Evolutionary conservation across 2,329 filamentous ascomycete genomes (phyloP).

Genomic region (Fusarium clavum): DNA sequence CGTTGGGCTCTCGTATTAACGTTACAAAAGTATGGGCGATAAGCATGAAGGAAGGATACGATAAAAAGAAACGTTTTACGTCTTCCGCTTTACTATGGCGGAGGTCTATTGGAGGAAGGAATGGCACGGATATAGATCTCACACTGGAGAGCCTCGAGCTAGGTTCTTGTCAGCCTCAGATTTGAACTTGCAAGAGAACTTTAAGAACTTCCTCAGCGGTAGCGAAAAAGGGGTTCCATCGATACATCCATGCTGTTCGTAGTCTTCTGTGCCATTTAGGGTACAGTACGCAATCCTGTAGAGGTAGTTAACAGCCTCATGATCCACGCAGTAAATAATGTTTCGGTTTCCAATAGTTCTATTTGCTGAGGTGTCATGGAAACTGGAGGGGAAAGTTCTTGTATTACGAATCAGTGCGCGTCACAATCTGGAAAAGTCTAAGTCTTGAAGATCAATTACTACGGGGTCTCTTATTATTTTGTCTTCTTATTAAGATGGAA

Average conservation of each 20-base stretch:
- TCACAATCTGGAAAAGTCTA: neutral
- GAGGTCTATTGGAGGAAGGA: neutral
- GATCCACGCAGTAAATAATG: neutral
- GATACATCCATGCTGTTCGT: neutral
- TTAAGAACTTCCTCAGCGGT: neutral
- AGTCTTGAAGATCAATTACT: neutral
- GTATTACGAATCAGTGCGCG: neutral
- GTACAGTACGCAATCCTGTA: neutral
- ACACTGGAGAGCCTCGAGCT: neutral
- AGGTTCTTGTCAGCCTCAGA: neutral
- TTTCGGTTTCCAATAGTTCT: neutral
- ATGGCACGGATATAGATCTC: neutral
- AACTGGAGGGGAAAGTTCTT: neutral
- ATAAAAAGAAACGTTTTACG: conserved; percentile 1
- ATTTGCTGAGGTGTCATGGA: neutral
- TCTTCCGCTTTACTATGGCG: neutral
- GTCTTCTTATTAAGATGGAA: neutral
- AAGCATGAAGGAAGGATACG: neutral
- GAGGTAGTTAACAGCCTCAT: neutral
- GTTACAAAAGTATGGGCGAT: neutral
- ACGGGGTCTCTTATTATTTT: neutral
- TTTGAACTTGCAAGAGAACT: neutral
- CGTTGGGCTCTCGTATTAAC: neutral
- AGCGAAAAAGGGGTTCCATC: neutral
- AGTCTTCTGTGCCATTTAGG: neutral